Conservation (phyloP, 805 yeast genomes). For the Kurtzmaniella fragi region DNA sequence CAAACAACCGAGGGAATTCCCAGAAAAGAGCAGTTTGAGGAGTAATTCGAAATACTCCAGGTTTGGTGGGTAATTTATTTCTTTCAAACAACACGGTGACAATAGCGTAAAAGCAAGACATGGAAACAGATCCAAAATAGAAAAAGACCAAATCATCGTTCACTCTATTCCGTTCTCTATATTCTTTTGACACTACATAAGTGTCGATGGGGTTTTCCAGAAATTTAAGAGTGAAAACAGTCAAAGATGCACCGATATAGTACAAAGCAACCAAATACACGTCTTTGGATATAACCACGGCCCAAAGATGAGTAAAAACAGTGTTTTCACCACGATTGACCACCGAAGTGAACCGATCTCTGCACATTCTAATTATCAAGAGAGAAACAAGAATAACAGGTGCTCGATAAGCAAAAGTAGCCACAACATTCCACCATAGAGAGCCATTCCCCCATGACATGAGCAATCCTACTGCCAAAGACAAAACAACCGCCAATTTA, state of each 20-base stretch:
- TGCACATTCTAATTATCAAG: slow-evolving; percentile 14
- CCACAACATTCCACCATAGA: slow-evolving; percentile 27
- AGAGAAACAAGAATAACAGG: slow-evolving; percentile 29
- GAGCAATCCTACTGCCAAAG: slow-evolving; percentile 23
- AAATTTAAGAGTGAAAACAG: slow-evolving; percentile 9
- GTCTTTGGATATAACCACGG: slow-evolving; percentile 11
- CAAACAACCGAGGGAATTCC: slow-evolving; percentile 25
- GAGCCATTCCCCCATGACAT: slow-evolving; percentile 11
- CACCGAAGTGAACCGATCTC: neutral
- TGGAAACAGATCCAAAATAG: slow-evolving; percentile 40
- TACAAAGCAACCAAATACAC: slow-evolving; percentile 14
- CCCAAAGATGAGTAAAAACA: too few relatives aligned
- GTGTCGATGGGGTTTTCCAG: slow-evolving; percentile 1
- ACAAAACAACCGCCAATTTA: slow-evolving; percentile 22
- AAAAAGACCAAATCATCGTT: slow-evolving; percentile 45
- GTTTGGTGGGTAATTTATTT: slow-evolving; percentile 39
- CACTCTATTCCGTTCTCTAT: slow-evolving; percentile 29
- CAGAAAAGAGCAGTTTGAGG: slow-evolving; percentile 31
- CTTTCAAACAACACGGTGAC: slow-evolving; percentile 52
- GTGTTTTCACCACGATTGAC: too few relatives aligned
- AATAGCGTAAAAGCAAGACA: slow-evolving; percentile 42
- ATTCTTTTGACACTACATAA: slow-evolving; percentile 15
- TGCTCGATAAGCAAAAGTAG: slow-evolving; percentile 17
- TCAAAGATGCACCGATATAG: slow-evolving; percentile 18
- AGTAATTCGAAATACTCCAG: slow-evolving; percentile 34